A percentile compares a stretch with the other conserved stretches of the same genome.
Conservation (phyloP, 2,329 filamentous ascomycete species). For the Penicillium olsonii region DNA sequence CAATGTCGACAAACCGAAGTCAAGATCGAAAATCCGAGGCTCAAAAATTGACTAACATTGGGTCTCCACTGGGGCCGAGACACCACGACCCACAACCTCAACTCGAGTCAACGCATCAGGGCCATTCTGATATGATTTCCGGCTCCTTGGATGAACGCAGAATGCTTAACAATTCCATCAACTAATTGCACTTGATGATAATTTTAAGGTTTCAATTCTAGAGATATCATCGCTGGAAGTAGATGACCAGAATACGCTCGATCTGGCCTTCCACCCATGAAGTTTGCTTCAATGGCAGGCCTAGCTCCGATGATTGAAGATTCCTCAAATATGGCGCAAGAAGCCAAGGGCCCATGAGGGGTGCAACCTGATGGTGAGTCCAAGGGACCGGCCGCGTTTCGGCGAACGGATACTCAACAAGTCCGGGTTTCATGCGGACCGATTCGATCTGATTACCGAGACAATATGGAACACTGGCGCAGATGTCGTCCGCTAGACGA, state of each 20-base stretch:
- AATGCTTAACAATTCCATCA: no score
- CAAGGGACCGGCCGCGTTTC: slow-evolving; percentile 18
- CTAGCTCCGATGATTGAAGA: slow-evolving; percentile 19
- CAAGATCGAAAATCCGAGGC: no score
- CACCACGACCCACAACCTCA: no score
- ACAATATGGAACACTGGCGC: slow-evolving; percentile 30
- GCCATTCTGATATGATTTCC: background rate
- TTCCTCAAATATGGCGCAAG: slow-evolving; percentile 21
- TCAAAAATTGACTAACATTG: no score
- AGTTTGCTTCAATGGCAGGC: slow-evolving; percentile 19
- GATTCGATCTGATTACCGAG: slow-evolving; percentile 28
- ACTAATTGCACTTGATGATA: no score
- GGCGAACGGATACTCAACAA: slow-evolving; percentile 27
- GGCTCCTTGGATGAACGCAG: no score
- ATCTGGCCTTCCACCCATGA: slow-evolving; percentile 28
- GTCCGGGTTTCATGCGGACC: slow-evolving; percentile 20
- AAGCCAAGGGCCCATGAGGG: slow-evolving; percentile 31
- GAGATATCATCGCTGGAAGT: slow-evolving; percentile 15
- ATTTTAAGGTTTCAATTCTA: no score
- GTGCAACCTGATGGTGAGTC: slow-evolving; percentile 24
- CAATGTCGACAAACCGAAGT: no score
- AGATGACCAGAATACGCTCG: slow-evolving; percentile 27
- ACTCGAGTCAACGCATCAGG: no score
- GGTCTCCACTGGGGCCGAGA: no score
- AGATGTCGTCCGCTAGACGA: slow-evolving; percentile 27